Percentiles rank a stretch among this genome's conserved stretches.
These are phyloP conservation scores for Cutaneotrichosporon dermatis DNA, from an alignment of 1,284 basidiomycete species.

Conservation along the genomic window DNA sequence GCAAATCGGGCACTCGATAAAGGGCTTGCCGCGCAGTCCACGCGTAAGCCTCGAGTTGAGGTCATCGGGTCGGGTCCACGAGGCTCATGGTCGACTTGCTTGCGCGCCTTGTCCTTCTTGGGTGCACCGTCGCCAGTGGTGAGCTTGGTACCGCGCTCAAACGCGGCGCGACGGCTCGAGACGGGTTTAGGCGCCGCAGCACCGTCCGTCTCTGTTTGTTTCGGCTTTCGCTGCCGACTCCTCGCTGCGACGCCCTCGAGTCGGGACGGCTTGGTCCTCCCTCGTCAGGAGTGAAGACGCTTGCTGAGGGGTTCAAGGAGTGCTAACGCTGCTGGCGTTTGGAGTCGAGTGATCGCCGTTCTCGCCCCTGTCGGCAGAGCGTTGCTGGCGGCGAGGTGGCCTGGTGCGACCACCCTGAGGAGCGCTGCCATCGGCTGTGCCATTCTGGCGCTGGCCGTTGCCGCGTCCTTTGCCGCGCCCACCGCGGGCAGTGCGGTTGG, in stretches of 20 bases:
- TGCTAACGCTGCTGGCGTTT: not conserved
- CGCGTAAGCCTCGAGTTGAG: conserved; percentile 41
- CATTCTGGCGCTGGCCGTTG: not conserved
- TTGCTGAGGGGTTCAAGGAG: conserved; percentile 11
- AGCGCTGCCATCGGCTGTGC: not conserved
- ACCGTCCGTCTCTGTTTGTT: not conserved
- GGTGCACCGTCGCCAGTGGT: conserved; percentile 11
- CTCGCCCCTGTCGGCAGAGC: not conserved
- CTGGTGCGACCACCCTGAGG: not conserved
- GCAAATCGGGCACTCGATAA: conserved; percentile 49
- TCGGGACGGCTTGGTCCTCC: not conserved
- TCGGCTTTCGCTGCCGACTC: conserved; percentile 5
- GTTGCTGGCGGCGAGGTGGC: not conserved
- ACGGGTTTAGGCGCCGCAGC: conserved; percentile 7
- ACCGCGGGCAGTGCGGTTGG: not conserved
- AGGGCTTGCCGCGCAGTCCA: conserved; percentile 39
- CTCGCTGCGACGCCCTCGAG: not conserved
- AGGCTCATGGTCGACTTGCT: conserved; percentile 17
- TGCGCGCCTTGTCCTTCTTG: conserved; percentile 11
- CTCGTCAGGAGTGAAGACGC: conserved; percentile 10
- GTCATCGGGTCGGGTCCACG: conserved; percentile 37
- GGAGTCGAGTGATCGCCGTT: not conserved
- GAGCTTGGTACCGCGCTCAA: conserved; percentile 27
- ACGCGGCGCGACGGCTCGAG: conserved; percentile 33
- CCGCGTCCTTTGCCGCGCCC: not conserved